phyloP scores from a whole-genome alignment of 202 grass and related monocot genomes.

The Musa balbisiana region DNA sequence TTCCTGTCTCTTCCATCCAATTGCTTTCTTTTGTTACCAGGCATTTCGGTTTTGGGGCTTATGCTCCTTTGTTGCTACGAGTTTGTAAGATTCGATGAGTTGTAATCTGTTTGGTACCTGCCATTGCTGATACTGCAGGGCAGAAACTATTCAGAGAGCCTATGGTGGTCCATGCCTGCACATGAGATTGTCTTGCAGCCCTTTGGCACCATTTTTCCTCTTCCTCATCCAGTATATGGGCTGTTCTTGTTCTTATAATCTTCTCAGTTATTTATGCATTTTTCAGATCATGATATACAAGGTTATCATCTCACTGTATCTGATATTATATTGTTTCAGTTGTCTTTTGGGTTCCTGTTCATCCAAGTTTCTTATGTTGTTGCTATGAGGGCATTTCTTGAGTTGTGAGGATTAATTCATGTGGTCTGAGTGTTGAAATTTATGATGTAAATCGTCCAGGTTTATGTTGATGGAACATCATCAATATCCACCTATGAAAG shows the following conservation, averaged over 20 bases:
- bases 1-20: no score
- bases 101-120: no score
- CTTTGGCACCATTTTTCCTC: conserved; percentile 85
- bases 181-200: conserved; percentile 91
- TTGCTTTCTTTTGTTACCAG: no score
- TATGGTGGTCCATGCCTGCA: conserved; percentile 91
- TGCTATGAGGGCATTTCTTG: background rate
- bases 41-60: no score
- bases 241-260: conserved; percentile 70
- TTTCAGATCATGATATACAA: conserved; percentile 88
- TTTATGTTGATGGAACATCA: conserved; percentile 66
- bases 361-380: background rate
- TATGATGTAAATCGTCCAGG: conserved; percentile 36
- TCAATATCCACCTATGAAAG: conserved; percentile 89
- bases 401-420: background rate
- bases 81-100: no score
- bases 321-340: background rate
- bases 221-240: conserved; percentile 97
- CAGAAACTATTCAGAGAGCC: conserved; percentile 72
- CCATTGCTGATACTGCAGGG: conserved; percentile 38
- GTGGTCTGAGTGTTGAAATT: conserved; percentile 5
- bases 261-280: conserved; percentile 86
- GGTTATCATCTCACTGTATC: conserved; percentile 27
- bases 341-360: background rate
- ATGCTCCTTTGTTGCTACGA: no score